Conservation (phyloP, 371 early-diverging fungal species). For the Rhizopus arrhizus region DNA sequence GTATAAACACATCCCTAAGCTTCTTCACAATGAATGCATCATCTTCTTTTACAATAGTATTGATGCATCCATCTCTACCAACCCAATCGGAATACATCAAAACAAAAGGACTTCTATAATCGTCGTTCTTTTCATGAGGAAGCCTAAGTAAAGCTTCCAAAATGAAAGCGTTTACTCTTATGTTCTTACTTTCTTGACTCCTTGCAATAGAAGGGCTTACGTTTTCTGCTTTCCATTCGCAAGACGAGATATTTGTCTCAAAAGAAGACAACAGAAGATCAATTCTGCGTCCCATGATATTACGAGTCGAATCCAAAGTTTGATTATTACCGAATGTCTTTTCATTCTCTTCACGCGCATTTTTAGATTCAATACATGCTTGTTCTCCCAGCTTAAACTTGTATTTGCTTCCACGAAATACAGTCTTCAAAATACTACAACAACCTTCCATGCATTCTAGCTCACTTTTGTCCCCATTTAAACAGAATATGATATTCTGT, state of each 20-base stretch:
- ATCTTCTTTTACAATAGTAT: slow-evolving; percentile 7
- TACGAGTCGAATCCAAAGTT: slow-evolving; percentile 5
- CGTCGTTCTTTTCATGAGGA: slow-evolving; percentile 10
- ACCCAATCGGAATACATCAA: slow-evolving; percentile 15
- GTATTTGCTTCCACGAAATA: slow-evolving; percentile 13
- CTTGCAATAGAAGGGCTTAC: slow-evolving; percentile 14
- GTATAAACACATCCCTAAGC: neutral
- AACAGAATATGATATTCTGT: slow-evolving; percentile 9
- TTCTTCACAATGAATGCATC: slow-evolving; percentile 6
- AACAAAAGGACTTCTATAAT: slow-evolving; percentile 6
- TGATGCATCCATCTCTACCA: slow-evolving; percentile 12
- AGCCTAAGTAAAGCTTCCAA: slow-evolving; percentile 10
- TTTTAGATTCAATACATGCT: slow-evolving; percentile 9
- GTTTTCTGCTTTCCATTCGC: slow-evolving; percentile 13
- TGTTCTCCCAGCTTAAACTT: slow-evolving; percentile 6
- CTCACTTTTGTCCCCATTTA: slow-evolving; percentile 9
- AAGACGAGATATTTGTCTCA: slow-evolving; percentile 10
- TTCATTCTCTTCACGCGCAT: slow-evolving; percentile 11
- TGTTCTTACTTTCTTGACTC: slow-evolving; percentile 12
- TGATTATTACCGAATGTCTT: slow-evolving; percentile 2
- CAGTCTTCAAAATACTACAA: slow-evolving; percentile 6
- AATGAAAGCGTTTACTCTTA: slow-evolving; percentile 13
- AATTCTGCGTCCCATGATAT: slow-evolving; percentile 13
- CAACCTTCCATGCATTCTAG: slow-evolving; percentile 13
- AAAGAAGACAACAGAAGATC: slow-evolving; percentile 14